Evolutionary conservation across 208 protist genomes (phyloP), one percentile per base, ranked within the genome.

Genomic region (Strigomonas culicis): DNA sequence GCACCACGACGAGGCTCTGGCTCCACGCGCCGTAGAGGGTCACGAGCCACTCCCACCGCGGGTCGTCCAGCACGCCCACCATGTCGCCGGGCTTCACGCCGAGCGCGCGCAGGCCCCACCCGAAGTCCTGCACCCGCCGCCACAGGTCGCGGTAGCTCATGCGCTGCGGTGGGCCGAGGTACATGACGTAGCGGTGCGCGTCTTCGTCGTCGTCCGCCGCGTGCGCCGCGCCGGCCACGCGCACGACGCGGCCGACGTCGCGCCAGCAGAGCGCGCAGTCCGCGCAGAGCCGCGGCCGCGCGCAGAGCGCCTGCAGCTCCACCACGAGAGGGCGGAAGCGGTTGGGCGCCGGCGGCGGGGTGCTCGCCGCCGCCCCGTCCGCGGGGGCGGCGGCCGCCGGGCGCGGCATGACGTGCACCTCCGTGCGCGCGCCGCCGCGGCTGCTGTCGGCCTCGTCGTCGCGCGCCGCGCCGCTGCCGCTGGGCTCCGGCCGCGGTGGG

Each of bases 21-120:
- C 64, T 72, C 82, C 82, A 88, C 19, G 63, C 64, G 13, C 72
- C 88, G 68, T 91, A 91, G 47, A 70, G 79, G 24, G 76, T 80
- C 15, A 87, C 71, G 11, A 94, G 62, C 84, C 82, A 90, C 68
- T 94, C 88, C 79, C 80, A 92, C 27, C 88, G 83, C 19, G 82
- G 81, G 53, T 84, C 82, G 36, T 78, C 75, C 8, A 77, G 60
- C 31, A 94, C 69, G 31, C 63, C 73, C 13, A 94, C 24, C 22
- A 70, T 63, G 41, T 84, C 70, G 13, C 81, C 74, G 4, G 77
- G 66, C 2, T 34, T 31, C 21, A 90, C 62, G 8, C 82, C 80
- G 30, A 88, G 68, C 30, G 72, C 71, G 49, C 68, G 79, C 27
- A 93, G 80, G 15, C 81, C 82, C 21, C 57, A 59, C 0, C 75